phyloP scores from a whole-genome alignment of 2,329 filamentous ascomycete genomes.

The Aspergillus novofumigatus region DNA sequence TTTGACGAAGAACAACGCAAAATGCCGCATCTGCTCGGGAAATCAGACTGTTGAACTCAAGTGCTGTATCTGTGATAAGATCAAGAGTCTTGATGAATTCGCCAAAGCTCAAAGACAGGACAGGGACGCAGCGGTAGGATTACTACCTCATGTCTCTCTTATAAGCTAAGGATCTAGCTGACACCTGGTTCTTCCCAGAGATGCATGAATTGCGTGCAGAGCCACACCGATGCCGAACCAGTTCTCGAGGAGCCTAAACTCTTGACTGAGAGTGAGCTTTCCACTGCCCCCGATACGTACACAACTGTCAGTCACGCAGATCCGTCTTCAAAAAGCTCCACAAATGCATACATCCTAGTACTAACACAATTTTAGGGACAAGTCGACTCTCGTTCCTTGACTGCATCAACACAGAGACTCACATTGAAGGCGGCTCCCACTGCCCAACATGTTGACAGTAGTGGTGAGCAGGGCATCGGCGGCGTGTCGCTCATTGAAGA shows the following conservation, averaged over 20 bases:
- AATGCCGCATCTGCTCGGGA: slow-evolving; percentile 45
- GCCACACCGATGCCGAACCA: slow-evolving; percentile 29
- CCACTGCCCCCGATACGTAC: slow-evolving; percentile 3
- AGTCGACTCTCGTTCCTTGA: slow-evolving; percentile 6
- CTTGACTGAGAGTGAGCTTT: slow-evolving; percentile 15
- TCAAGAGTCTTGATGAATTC: slow-evolving; percentile 47
- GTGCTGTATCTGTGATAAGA: slow-evolving; percentile 46
- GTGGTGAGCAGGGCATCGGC: slow-evolving; percentile 11
- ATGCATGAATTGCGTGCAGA: slow-evolving; percentile 39
- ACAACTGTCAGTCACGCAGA: slow-evolving; percentile 4
- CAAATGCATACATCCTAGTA: not conserved
- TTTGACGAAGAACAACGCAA: slow-evolving; percentile 20
- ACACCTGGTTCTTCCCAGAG: slow-evolving; percentile 27
- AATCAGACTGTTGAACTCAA: slow-evolving; percentile 43
- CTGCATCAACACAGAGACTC: slow-evolving; percentile 3
- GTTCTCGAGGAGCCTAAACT: slow-evolving; percentile 29
- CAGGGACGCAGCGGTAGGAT: slow-evolving; percentile 43
- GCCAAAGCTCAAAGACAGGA: slow-evolving; percentile 47
- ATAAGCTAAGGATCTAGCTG: not conserved
- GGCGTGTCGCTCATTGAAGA: slow-evolving; percentile 17
- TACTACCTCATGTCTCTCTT: slow-evolving; percentile 3
- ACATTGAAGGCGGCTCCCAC: not conserved
- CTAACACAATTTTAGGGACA: slow-evolving; percentile 13
- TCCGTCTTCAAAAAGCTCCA: not conserved
- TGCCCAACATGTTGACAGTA: not conserved